Conservation (phyloP, 2,329 filamentous ascomycete species). For the Colletotrichum sidae region DNA sequence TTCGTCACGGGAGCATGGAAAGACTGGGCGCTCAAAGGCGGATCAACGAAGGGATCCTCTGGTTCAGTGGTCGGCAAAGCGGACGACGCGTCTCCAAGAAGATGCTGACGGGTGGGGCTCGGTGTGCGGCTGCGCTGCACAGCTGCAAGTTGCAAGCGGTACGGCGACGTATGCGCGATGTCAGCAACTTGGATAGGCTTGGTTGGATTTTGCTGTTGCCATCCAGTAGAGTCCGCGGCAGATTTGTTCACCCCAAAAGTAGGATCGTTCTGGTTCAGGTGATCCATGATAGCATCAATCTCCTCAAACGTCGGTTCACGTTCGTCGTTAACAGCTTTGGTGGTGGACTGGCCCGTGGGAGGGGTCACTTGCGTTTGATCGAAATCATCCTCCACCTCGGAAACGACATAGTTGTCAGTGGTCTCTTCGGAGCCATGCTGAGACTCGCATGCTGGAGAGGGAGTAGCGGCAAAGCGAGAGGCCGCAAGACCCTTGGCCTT, state of each 20-base stretch:
- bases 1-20: constrained; percentile 70
- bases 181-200: constrained; percentile 50
- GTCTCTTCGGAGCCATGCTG: constrained; percentile 42
- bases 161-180: constrained; percentile 57
- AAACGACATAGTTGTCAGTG: constrained; percentile 38
- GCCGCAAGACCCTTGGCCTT: constrained; percentile 56
- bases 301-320: constrained; percentile 76
- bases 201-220: constrained; percentile 58
- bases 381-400: constrained; percentile 22
- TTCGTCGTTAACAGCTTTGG: constrained; percentile 44
- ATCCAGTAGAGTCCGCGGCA: constrained; percentile 53
- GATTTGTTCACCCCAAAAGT: constrained; percentile 79
- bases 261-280: constrained; percentile 80
- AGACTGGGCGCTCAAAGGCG: constrained; percentile 58
- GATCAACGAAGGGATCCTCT: constrained; percentile 73
- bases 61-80: constrained; percentile 64
- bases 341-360: constrained; percentile 28
- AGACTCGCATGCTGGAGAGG: constrained; percentile 49
- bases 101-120: constrained; percentile 75
- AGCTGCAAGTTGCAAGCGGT: constrained; percentile 64
- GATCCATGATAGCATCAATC: constrained; percentile 92
- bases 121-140: constrained; percentile 75
- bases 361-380: constrained; percentile 18
- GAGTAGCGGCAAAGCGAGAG: constrained; percentile 57
- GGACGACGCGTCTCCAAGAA: constrained; percentile 59